phyloP scores from a whole-genome alignment of 345 rosid genomes.

The Noccaea caerulescens region DNA sequence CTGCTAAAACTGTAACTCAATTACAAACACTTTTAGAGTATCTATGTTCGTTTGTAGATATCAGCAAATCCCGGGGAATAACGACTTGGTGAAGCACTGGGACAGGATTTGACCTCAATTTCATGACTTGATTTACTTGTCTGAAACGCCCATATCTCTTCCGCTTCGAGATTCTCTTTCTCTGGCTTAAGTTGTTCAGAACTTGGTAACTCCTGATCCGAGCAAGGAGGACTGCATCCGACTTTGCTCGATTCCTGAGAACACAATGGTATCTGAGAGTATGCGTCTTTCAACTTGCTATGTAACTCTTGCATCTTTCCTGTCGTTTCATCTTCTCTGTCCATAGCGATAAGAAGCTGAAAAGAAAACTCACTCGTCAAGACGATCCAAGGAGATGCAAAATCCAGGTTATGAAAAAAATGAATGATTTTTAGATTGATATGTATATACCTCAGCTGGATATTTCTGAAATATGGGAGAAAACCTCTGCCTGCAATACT shows the following conservation, averaged over 20 bases:
- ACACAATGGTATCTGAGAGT: constrained; percentile 61
- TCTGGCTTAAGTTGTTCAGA: constrained; percentile 40
- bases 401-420: background rate
- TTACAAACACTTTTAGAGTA: background rate
- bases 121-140: constrained; percentile 32
- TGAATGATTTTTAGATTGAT: background rate
- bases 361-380: constrained; percentile 37
- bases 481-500: constrained; percentile 83
- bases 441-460: constrained; percentile 63
- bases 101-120: constrained; percentile 41
- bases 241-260: constrained; percentile 41
- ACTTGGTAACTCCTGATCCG: constrained; percentile 37
- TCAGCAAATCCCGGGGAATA: constrained; percentile 30
- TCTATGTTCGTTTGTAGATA: constrained; percentile 40
- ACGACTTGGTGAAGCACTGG: constrained; percentile 42
- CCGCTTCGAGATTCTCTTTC: constrained; percentile 28
- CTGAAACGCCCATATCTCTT: background rate
- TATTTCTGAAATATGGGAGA: constrained; percentile 61
- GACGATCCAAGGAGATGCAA: constrained; percentile 27
- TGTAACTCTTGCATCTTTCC: constrained; percentile 64
- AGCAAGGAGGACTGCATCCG: constrained; percentile 22
- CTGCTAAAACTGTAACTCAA: background rate
- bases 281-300: constrained; percentile 58
- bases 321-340: constrained; percentile 64
- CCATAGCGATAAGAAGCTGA: constrained; percentile 83